Evolutionary conservation across 1,284 basidiomycete genomes (phyloP), one percentile per base, ranked within the genome.

Genomic region (Amylostereum areolatum): DNA sequence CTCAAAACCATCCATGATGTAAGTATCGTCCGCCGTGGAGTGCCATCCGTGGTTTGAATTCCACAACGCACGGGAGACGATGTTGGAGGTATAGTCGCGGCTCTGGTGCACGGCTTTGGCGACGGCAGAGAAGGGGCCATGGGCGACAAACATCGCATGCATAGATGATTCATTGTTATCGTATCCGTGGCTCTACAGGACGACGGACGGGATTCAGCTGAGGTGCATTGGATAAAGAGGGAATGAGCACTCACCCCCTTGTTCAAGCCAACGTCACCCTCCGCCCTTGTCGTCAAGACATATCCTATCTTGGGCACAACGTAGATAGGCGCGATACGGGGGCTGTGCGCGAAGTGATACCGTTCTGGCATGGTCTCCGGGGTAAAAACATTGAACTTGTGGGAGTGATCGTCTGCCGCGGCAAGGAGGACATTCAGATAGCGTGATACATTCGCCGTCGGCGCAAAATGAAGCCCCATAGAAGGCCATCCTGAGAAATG

Each of bases 121-220:
- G 46, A 77, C 74, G 4, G 77, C 65, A 9, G 87, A 83, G 61
- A 92, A 92, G 0, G 92, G 92, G 1, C 92, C 92, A 60, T 90
- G 86, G 2, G 90, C 89, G 53, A 95, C 85, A 65, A 96, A 95
- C 64, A 92, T 85, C 0, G 92, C 92, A 49, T 84, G 82, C 93
- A 96, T 96, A 3, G 86, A 75, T 7, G 71, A 61, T 36, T 83
- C 77, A 11, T 74, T 64, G 56, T 92, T 92, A 62, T 94, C 91
- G 61, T 92, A 92, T 8, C 88, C 90, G 55, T 93, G 89, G 54
- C 83, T 90, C 81, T 90, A 56, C 25, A 44, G 37, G 7, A 24
- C 30, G 47, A 43, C 31, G 7, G 32, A 18, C 32, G 28, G 47
- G 6, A 12, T 36, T 6, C 42, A 34, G 28, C 18, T 24, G 28